Evolutionary conservation across 1,284 basidiomycete species (phyloP).

Genomic region (Ceratobasidium sp.): DNA sequence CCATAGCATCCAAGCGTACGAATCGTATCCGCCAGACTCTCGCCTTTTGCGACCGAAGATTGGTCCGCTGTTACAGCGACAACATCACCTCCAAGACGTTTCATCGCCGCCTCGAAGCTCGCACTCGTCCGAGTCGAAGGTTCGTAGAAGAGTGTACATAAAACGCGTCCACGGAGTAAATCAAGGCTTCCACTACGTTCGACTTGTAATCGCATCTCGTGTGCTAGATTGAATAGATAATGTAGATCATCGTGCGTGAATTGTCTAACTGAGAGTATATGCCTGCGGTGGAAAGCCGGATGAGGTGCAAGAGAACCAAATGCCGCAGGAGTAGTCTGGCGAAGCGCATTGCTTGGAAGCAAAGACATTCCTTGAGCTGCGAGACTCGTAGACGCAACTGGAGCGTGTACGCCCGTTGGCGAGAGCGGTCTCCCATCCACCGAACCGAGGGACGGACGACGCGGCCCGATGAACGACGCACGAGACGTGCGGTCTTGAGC

Average conservation of each 20-base stretch:
- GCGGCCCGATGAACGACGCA: constrained; percentile 55
- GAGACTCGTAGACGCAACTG: constrained; percentile 34
- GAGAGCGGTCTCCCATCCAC: constrained; percentile 49
- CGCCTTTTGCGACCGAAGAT: constrained; percentile 95
- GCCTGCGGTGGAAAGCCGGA: constrained; percentile 84
- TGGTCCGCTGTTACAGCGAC: constrained; percentile 84
- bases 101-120: constrained; percentile 99
- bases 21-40: constrained; percentile 93
- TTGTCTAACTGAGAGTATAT: constrained; percentile 95
- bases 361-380: constrained; percentile 30
- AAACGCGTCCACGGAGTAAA: constrained; percentile 89
- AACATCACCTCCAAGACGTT: constrained; percentile 95
- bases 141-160: constrained; percentile 98
- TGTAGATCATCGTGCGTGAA: constrained; percentile 93
- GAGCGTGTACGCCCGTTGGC: constrained; percentile 51
- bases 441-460: constrained; percentile 51
- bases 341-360: constrained; percentile 32
- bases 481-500: constrained; percentile 52
- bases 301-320: constrained; percentile 60
- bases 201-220: constrained; percentile 96
- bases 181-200: constrained; percentile 93
- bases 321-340: constrained; percentile 39
- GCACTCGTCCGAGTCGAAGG: constrained; percentile 95
- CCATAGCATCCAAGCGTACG: constrained; percentile 96
- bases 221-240: constrained; percentile 93